Evolutionary conservation across 345 rosid genomes (phyloP), one percentile per base, ranked within the genome.

Genomic region (Hevea brasiliensis): DNA sequence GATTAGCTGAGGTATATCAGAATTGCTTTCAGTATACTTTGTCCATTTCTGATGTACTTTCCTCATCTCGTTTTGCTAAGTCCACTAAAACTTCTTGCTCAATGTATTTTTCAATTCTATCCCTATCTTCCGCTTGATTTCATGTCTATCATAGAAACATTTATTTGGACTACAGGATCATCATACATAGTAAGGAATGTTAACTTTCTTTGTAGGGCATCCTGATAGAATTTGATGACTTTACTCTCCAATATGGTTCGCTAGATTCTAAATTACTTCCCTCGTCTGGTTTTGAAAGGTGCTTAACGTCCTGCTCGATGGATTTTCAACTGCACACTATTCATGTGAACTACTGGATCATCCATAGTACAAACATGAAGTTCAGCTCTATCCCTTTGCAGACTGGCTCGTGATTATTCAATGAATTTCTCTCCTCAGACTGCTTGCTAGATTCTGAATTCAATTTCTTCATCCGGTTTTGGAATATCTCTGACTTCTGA

Each of bases 181-280:
- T 67, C 71, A n/a, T 54, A 4, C 13, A 50, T 80, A 75, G 66
- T 54, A 21, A 70, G 65, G 60, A 54, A 74, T 76, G 57, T 78
- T 84, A 54, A 62, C 74, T 72, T 80, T 85, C 37, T 76, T 85
- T 70, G 67, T 68, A 58, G n/a, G 76, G 65, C 72, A 83, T 80
- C 41, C 71, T 74, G 0, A 71, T 60, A 72, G 61, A 61, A 58
- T 75, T 29, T 35, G 69, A 12, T 44, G 68, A 32, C 24, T n/a
- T 77, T 65, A 32, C 27, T 72, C 35, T 62, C n/a, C 79, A 8
- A 8, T 59, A 48, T 61, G 5, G 76, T 69, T 10, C n/a, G 29
- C 50, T 72, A 41, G 80, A 76, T 69, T 69, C 84, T 45, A n/a
- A 77, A 59, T 62, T 51, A 67, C 65, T 80, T 53, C 71, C 77